A percentile compares a stretch with the other conserved stretches of the same genome.
Conservation (phyloP, 345 rosid genomes). For the Eucalyptus victrix region DNA sequence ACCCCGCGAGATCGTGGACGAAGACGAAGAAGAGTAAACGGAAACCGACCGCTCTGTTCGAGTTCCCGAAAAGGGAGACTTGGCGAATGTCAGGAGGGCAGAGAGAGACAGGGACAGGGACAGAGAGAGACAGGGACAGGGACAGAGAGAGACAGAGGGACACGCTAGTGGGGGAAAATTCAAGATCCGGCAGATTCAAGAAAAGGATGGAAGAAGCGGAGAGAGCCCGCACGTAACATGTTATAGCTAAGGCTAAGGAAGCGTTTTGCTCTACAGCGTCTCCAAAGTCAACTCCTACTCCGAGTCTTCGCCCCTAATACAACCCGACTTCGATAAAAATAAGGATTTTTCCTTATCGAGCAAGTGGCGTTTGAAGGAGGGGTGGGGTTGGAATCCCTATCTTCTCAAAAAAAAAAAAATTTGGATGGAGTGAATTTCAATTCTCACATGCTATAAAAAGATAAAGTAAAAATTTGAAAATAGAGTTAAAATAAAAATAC, state of each 20-base stretch:
- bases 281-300: neutral
- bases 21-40: neutral
- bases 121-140: neutral
- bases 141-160: neutral
- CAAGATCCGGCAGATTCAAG: neutral
- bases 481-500: no score
- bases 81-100: neutral
- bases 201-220: neutral
- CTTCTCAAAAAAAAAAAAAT: no score
- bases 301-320: neutral
- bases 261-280: neutral
- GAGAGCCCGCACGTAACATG: neutral
- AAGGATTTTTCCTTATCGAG: neutral
- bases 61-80: neutral
- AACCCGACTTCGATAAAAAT: neutral
- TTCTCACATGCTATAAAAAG: no score
- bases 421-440: no score
- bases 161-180: neutral
- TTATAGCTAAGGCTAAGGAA: neutral
- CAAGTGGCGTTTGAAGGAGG: neutral
- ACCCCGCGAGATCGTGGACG: neutral
- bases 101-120: neutral
- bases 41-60: neutral
- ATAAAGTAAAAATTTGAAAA: no score
- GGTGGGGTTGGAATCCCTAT: no score